Evolutionary conservation across 73 alveolate species (phyloP).

Genomic region (Paramecium octaurelia): DNA sequence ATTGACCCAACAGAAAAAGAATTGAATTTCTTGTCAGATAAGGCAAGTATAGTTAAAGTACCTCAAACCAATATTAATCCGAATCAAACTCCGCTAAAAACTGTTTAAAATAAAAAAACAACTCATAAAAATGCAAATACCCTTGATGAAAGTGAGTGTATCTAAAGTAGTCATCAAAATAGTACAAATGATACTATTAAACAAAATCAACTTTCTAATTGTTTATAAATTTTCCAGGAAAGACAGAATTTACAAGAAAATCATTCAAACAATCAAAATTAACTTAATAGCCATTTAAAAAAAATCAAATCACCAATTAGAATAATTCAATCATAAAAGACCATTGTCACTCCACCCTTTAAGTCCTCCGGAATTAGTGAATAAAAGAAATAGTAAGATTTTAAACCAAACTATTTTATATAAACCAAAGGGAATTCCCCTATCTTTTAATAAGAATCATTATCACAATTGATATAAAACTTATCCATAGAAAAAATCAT

Average conservation of each 20-base stretch:
- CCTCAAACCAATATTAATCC: neutral
- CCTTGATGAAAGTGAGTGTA: constrained; percentile 13
- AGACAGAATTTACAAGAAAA: neutral
- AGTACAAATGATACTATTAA: constrained; percentile 2
- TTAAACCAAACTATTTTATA: neutral
- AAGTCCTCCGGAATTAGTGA: neutral
- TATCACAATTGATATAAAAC: neutral
- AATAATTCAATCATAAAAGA: neutral
- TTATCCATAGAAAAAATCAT: neutral
- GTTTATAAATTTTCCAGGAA: neutral
- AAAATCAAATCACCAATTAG: neutral
- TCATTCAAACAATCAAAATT: neutral
- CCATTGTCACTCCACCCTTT: neutral
- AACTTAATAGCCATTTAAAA: neutral
- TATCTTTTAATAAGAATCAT: neutral
- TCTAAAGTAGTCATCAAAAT: neutral
- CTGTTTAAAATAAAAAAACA: neutral
- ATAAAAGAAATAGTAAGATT: neutral
- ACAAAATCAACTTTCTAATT: neutral
- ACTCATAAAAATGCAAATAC: neutral
- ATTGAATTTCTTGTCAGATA: neutral
- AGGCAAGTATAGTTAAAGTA: neutral
- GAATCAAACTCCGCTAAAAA: neutral
- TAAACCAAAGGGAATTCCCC: neutral
- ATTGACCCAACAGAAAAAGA: neutral